phyloP scores from a whole-genome alignment of 345 rosid genomes.

The Dovyalis caffra region DNA sequence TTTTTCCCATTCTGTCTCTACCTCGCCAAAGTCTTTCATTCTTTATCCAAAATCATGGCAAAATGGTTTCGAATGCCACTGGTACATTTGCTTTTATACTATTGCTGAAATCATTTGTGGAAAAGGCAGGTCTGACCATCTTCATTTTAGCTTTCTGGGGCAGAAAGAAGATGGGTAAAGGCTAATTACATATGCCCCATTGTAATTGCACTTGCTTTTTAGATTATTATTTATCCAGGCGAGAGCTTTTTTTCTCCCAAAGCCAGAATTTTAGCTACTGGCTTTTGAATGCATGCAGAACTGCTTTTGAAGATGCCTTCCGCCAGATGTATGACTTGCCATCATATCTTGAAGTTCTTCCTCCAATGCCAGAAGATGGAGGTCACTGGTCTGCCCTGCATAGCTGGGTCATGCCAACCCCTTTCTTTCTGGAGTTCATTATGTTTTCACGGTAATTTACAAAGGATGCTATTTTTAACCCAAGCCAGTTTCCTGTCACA shows the following conservation, averaged over 20 bases:
- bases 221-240: neutral
- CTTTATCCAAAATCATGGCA: neutral
- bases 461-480: neutral
- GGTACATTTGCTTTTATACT: neutral
- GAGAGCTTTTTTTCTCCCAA: neutral
- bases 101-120: neutral
- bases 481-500: neutral
- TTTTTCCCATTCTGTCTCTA: neutral
- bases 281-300: constrained; percentile 45
- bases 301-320: constrained; percentile 71
- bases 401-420: constrained; percentile 98
- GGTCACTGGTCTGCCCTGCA: constrained; percentile 89
- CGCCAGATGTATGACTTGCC: constrained; percentile 78
- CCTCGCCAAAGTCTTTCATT: neutral
- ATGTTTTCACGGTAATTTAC: constrained; percentile 77
- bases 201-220: neutral
- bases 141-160: neutral
- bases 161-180: neutral
- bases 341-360: constrained; percentile 67
- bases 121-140: neutral
- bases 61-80: neutral
- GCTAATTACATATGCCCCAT: neutral
- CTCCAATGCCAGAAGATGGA: constrained; percentile 95
- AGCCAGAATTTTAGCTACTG: neutral
- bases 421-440: constrained; percentile 83